These are phyloP conservation scores for Iberis amara DNA, from an alignment of 441 rosid species.

Conservation along the genomic window DNA sequence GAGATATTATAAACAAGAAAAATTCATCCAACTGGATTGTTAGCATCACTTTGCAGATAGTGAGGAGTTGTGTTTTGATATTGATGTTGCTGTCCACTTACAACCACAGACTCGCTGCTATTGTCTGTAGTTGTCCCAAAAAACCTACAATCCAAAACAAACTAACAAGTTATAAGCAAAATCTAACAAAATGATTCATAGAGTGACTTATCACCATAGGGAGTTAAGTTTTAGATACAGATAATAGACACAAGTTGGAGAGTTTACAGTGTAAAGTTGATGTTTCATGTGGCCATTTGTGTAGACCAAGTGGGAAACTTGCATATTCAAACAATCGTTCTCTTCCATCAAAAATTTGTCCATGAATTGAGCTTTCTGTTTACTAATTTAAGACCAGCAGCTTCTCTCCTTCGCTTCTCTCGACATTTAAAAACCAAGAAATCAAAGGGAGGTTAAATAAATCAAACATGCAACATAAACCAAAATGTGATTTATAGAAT, in stretches of 20 bases:
- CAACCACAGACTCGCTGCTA: slow-evolving; percentile 94
- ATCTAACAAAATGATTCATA: neutral
- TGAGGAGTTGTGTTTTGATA: slow-evolving; percentile 83
- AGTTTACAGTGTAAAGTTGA: slow-evolving; percentile 64
- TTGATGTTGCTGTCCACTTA: slow-evolving; percentile 82
- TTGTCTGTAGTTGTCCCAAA: slow-evolving; percentile 84
- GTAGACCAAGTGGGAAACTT: slow-evolving; percentile 81
- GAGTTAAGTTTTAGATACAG: too few species aligned
- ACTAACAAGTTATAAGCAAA: neutral
- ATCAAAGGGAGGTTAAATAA: too few species aligned
- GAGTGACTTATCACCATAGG: too few species aligned
- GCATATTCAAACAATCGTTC: slow-evolving; percentile 86
- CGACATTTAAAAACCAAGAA: slow-evolving; percentile 82
- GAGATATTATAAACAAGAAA: too few species aligned
- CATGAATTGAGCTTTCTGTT: slow-evolving; percentile 75
- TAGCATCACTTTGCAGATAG: slow-evolving; percentile 85
- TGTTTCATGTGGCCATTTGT: slow-evolving; percentile 73
- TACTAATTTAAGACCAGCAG: slow-evolving; percentile 72
- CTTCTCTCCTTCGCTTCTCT: slow-evolving; percentile 84
- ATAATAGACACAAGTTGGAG: neutral
- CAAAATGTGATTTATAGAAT: too few species aligned
- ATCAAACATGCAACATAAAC: too few species aligned
- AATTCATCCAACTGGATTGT: slow-evolving; percentile 81
- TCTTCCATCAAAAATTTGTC: slow-evolving; percentile 89
- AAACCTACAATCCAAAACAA: neutral